These are phyloP conservation scores for Trichoderma atrobrunneum DNA, from an alignment of 2,329 filamentous ascomycete genomes.

Conservation along the genomic window DNA sequence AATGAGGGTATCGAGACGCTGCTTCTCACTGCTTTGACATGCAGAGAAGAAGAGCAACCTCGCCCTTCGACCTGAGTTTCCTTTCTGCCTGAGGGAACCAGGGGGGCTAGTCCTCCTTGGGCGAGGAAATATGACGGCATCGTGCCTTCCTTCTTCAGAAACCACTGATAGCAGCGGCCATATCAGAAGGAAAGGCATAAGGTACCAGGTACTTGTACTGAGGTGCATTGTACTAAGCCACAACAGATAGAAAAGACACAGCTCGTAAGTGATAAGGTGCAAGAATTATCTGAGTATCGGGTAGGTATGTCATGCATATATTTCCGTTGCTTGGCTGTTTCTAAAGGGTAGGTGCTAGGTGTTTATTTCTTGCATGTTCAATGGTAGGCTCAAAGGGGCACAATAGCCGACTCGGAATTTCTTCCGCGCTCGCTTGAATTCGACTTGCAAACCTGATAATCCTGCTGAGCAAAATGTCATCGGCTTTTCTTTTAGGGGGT, in stretches of 20 bases:
- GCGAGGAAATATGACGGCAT: neutral
- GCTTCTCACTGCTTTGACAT: neutral
- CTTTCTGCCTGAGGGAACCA: neutral
- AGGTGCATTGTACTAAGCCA: neutral
- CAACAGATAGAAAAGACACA: neutral
- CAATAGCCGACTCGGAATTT: neutral
- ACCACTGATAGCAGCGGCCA: neutral
- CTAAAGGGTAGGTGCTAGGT: neutral
- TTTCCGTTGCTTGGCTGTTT: neutral
- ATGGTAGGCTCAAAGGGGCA: neutral
- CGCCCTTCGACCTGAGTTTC: neutral
- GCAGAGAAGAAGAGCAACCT: neutral
- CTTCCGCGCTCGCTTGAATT: neutral
- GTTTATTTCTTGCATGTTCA: neutral
- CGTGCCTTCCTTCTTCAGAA: constrained; percentile 8
- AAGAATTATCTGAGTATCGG: neutral
- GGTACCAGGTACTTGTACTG: neutral
- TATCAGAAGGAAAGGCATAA: neutral
- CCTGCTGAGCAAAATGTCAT: neutral
- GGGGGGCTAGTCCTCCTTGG: neutral
- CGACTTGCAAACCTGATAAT: neutral
- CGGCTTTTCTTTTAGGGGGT: neutral
- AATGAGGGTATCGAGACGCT: neutral
- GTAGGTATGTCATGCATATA: neutral
- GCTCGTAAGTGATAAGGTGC: neutral